Percentiles rank a stretch among this genome's conserved stretches.
Evolutionary conservation across 352 stramenopile genomes (phyloP).

Genomic region (Phytophthora fragariae): DNA sequence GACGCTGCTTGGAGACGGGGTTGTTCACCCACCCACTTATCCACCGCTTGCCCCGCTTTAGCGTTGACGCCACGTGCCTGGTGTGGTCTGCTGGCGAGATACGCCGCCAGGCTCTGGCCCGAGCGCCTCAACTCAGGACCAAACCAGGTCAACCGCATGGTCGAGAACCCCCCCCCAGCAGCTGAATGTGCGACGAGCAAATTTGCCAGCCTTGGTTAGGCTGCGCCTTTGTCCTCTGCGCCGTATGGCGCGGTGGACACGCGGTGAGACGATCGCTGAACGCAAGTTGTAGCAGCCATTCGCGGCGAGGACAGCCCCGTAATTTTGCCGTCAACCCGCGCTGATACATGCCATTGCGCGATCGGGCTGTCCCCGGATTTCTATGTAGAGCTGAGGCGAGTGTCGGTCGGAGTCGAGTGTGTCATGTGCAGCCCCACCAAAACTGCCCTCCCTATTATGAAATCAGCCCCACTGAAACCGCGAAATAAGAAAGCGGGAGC

Average conservation of each 20-base stretch:
- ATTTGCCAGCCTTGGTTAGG: neutral
- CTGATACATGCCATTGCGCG: constrained; percentile 30
- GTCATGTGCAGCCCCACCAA: constrained; percentile 1
- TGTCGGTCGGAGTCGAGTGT: neutral
- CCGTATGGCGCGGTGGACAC: neutral
- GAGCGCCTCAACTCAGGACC: constrained; percentile 3
- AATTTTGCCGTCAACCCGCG: constrained; percentile 17
- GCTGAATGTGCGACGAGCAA: constrained; percentile 19
- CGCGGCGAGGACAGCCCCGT: constrained; percentile 17
- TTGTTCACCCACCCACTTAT: neutral
- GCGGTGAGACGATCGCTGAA: constrained; percentile 21
- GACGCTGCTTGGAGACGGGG: neutral
- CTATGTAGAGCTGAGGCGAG: neutral
- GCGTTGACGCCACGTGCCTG: constrained; percentile 5
- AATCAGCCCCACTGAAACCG: constrained; percentile 11
- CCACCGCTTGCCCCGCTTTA: neutral
- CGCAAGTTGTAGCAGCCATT: constrained; percentile 28
- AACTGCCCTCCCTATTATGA: constrained; percentile 8
- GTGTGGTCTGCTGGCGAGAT: neutral
- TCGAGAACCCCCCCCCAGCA: neutral
- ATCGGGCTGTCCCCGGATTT: constrained; percentile 8
- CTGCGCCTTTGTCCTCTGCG: neutral
- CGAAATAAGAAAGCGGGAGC: constrained; percentile 12
- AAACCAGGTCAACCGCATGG: constrained; percentile 4
- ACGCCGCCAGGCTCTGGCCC: neutral